These are phyloP conservation scores for Chrysosporium queenslandicum DNA, from an alignment of 2,329 filamentous ascomycete species.

Conservation along the genomic window DNA sequence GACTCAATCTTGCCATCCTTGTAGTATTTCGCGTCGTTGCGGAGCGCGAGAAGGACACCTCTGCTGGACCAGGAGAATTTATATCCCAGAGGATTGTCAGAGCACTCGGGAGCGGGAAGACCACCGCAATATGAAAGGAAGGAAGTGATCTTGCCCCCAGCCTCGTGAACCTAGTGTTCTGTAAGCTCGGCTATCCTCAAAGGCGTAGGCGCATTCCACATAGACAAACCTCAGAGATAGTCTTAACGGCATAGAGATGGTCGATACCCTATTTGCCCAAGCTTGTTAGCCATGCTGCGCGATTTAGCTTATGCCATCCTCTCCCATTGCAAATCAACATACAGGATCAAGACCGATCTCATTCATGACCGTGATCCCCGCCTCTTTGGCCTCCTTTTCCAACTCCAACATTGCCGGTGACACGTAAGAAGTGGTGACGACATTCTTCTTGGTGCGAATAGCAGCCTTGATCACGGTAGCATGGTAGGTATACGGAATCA, in stretches of 20 bases:
- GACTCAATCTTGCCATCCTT: conserved; percentile 65
- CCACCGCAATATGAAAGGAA: conserved; percentile 84
- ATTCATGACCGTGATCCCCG: conserved; percentile 95
- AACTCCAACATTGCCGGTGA: conserved; percentile 88
- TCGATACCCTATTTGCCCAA: conserved; percentile 27
- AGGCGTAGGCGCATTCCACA: too few relatives aligned
- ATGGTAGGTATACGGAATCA: conserved; percentile 91
- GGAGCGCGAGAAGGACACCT: conserved; percentile 76
- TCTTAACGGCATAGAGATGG: conserved; percentile 69
- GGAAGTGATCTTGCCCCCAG: conserved; percentile 70
- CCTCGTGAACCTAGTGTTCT: conserved; percentile 63
- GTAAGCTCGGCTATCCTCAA: neutral
- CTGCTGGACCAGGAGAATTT: conserved; percentile 77
- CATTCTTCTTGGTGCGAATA: conserved; percentile 87
- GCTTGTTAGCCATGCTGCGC: neutral
- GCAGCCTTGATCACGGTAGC: conserved; percentile 84
- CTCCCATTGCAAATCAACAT: conserved; percentile 7
- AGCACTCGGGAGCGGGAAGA: conserved; percentile 50
- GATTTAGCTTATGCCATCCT: neutral
- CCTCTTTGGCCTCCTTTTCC: conserved; percentile 70
- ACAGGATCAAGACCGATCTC: conserved; percentile 62
- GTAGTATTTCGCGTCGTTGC: conserved; percentile 76
- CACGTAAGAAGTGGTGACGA: conserved; percentile 90
- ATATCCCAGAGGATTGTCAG: conserved; percentile 84
- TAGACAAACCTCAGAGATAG: conserved; percentile 47